phyloP scores from a whole-genome alignment of 305 asterid genomes.

The Fraxinus ornus region DNA sequence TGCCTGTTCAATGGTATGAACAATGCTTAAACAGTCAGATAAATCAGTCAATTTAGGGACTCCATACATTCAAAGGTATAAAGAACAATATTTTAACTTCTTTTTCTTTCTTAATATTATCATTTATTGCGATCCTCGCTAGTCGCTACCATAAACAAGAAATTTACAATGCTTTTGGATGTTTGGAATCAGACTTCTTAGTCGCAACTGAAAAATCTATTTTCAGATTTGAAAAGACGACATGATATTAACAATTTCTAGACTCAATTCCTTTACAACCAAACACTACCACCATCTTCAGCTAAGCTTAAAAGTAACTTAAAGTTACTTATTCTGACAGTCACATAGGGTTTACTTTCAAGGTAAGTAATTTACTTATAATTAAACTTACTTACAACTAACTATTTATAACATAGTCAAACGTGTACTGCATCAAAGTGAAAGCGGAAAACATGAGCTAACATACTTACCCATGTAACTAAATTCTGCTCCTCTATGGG shows the following conservation, averaged over 20 bases:
- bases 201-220: not conserved
- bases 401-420: not conserved
- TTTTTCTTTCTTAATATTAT: not conserved
- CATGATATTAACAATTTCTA: not conserved
- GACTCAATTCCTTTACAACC: not conserved
- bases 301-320: not conserved
- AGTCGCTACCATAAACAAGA: not conserved
- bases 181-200: not conserved
- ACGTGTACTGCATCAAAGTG: not conserved
- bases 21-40: not conserved
- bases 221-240: not conserved
- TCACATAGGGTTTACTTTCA: not conserved
- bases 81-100: not conserved
- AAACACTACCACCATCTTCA: not conserved
- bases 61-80: not conserved
- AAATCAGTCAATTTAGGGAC: not conserved
- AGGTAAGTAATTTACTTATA: not conserved
- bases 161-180: not conserved
- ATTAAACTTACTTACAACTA: not conserved
- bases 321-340: not conserved
- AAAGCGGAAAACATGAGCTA: not conserved
- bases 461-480: constrained; percentile 45
- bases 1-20: constrained; percentile 27
- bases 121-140: not conserved
- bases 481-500: constrained; percentile 45